phyloP scores from a whole-genome alignment of 176 grass and related monocot species.

The Oryza coarctata region DNA sequence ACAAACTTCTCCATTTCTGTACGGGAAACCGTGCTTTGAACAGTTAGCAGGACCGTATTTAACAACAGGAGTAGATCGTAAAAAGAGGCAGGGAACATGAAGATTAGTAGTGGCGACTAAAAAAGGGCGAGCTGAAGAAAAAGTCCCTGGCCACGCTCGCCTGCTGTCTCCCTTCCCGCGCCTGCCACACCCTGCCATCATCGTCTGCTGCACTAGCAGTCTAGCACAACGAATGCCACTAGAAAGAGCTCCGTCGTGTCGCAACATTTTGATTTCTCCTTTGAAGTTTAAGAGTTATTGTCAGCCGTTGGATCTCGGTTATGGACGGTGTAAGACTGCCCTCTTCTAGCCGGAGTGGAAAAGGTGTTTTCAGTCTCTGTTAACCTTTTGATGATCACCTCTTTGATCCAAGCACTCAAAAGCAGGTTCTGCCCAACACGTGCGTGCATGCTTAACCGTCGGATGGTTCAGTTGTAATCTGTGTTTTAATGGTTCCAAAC shows the following conservation, averaged over 20 bases:
- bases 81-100: conserved; percentile 30
- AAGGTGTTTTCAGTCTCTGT: neutral
- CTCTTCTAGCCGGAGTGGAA: neutral
- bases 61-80: conserved; percentile 18
- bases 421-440: neutral
- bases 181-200: conserved; percentile 43
- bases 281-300: neutral
- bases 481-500: neutral
- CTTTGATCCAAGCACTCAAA: neutral
- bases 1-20: conserved; percentile 38
- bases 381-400: conserved; percentile 5
- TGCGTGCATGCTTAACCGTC: neutral
- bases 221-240: conserved; percentile 12
- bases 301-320: neutral
- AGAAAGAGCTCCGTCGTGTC: neutral
- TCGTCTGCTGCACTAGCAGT: conserved; percentile 36
- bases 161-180: conserved; percentile 20
- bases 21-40: conserved; percentile 28
- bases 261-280: neutral
- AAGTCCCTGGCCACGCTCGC: conserved; percentile 11
- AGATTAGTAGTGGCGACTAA: conserved; percentile 36
- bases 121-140: conserved; percentile 9
- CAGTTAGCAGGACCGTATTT: conserved; percentile 26
- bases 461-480: neutral
- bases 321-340: neutral